Evolutionary conservation across 345 rosid genomes (phyloP).

Genomic region (Euphorbia pulcherrima): DNA sequence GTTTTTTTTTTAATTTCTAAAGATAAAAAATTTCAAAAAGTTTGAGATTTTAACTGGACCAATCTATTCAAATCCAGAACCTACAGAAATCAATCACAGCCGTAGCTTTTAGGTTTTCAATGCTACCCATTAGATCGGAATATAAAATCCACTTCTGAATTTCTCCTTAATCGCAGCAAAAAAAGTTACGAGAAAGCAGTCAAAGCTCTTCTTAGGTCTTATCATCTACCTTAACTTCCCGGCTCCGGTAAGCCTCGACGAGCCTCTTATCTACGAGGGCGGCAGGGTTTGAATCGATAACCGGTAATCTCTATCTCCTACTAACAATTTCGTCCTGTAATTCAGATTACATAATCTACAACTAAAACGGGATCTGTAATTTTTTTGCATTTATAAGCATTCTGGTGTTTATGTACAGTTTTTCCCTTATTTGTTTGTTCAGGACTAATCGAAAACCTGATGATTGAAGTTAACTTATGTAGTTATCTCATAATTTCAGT

Average conservation of each 20-base stretch:
- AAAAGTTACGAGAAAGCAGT: background rate
- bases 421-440: background rate
- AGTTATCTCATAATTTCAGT: background rate
- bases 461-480: background rate
- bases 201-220: background rate
- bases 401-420: background rate
- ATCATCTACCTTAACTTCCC: background rate
- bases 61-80: no score
- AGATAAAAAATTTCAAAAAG: no score
- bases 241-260: background rate
- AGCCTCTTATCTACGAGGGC: background rate
- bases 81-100: conserved; percentile 1
- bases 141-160: background rate
- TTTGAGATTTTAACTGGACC: no score
- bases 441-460: background rate
- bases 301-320: background rate
- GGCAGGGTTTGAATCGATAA: background rate
- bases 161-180: background rate
- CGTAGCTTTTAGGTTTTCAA: background rate
- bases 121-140: conserved; percentile 1
- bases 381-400: background rate
- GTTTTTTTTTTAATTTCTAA: no score
- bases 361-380: background rate
- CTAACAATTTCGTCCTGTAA: background rate
- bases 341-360: background rate